Evolutionary conservation across 1,284 basidiomycete genomes (phyloP), one percentile per base, ranked within the genome.

Genomic region (Prillingera fragicola): DNA sequence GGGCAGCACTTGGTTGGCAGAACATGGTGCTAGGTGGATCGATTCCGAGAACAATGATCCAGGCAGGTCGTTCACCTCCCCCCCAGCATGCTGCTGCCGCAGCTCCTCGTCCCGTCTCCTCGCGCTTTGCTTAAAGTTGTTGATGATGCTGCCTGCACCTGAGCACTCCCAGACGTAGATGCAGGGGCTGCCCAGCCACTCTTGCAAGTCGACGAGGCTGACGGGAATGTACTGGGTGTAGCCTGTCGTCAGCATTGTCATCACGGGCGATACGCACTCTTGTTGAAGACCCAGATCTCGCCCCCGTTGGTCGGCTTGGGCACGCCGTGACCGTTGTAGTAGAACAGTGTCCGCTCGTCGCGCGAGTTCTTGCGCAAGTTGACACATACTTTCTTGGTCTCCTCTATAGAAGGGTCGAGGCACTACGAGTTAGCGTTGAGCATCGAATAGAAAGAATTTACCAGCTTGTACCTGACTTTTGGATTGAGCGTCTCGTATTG

Each of bases 91-190:
- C 1, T 62, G 55, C 21, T 52, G 47, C 24, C 59, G 42, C 31
- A 65, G 44, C 50, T 96, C 91, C 36, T 83, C 80, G 60, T 96
- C 92, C 23, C 87, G 81, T 38, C 84, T 78, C 59, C 88, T 82
- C 2, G 89, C 89, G 55, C 91, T 87, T 50, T 79, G 80, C 64
- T 86, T 86, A 71, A 95, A 96, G 71, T 95, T 97, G 52, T 80
- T 80, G 34, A 98, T 77, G 37, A 98, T 83, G 67, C 96, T 84
- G 0, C 94, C 94, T 0, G 95, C 92, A 8, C 89, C 86, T 12
- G 91, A 95, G 64, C 94, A 96, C 65, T 98, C 94, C 94, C 94
- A 98, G 42, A 98, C 89, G 64, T 94, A 98, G 43, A 98, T 90
- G 42, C 88, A 92, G 1, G 95, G 94, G 3, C 89, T 89, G 5